Conservation (phyloP, 805 yeast species). For the Saccharomycopsis sp. region DNA sequence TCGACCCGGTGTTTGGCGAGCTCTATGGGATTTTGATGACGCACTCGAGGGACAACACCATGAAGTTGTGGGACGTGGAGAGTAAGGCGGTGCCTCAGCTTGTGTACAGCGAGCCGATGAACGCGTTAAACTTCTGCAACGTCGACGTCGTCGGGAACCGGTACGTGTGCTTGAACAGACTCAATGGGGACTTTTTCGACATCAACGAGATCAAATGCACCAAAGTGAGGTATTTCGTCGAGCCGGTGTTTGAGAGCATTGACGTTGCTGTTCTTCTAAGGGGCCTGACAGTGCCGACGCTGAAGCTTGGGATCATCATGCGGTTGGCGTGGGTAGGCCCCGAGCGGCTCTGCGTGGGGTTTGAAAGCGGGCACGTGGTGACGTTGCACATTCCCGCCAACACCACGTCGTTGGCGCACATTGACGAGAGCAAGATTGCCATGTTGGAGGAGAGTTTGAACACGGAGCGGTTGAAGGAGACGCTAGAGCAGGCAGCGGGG, state of each 20-base stretch:
- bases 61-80: constrained; percentile 37
- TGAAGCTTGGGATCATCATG: constrained; percentile 62
- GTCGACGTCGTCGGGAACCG: constrained; percentile 34
- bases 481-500: constrained; percentile 27
- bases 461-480: constrained; percentile 18
- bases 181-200: constrained; percentile 29
- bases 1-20: background rate
- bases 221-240: constrained; percentile 13
- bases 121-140: constrained; percentile 64
- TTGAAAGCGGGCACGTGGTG: constrained; percentile 61
- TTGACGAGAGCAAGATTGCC: constrained; percentile 26
- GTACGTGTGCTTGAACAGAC: constrained; percentile 53
- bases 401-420: constrained; percentile 11
- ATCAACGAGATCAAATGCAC: constrained; percentile 20
- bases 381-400: constrained; percentile 24
- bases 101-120: constrained; percentile 52
- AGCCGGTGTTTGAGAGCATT: constrained; percentile 20
- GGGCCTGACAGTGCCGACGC: constrained; percentile 13
- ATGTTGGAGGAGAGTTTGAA: constrained; percentile 22
- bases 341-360: constrained; percentile 43
- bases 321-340: constrained; percentile 33
- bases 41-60: constrained; percentile 58
- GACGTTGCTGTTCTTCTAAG: constrained; percentile 19
- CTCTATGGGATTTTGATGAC: constrained; percentile 41
- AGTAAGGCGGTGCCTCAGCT: constrained; percentile 20